Conservation (phyloP, 371 early-diverging fungal genomes). For the Paraphysoderma sedebokerense region DNA sequence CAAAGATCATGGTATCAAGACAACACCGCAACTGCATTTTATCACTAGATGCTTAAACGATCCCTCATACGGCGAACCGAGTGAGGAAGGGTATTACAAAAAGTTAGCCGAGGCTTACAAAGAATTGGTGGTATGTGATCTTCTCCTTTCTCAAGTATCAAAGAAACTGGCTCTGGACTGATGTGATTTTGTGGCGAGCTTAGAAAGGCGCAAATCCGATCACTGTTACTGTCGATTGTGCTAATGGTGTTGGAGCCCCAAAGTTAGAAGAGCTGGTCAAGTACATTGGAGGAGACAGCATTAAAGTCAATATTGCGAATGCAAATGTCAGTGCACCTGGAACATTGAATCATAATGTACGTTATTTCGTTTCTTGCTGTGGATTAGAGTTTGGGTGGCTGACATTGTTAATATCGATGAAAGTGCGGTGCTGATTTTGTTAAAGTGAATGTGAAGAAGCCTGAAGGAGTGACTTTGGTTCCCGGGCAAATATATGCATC, state of each 20-base stretch:
- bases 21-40: conserved; percentile 97
- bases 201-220: conserved; percentile 26
- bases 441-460: conserved; percentile 70
- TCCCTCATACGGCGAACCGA: conserved; percentile 85
- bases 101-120: conserved; percentile 73
- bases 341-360: conserved; percentile 69
- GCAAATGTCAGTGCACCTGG: conserved; percentile 41
- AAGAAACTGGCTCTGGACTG: no score
- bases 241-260: conserved; percentile 95
- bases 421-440: conserved; percentile 97
- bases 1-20: conserved; percentile 74
- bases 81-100: conserved; percentile 76
- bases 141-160: not conserved
- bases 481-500: conserved; percentile 66
- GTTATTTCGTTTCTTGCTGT: no score
- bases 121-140: conserved; percentile 47
- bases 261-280: conserved; percentile 58
- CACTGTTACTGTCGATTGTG: conserved; percentile 55
- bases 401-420: no score
- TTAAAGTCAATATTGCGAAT: conserved; percentile 50
- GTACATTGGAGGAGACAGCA: conserved; percentile 38
- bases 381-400: no score
- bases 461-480: conserved; percentile 41
- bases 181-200: no score
- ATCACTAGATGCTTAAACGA: conserved; percentile 76